phyloP scores from a whole-genome alignment of 371 early-diverging fungal genomes.

The Mucor mucedo region DNA sequence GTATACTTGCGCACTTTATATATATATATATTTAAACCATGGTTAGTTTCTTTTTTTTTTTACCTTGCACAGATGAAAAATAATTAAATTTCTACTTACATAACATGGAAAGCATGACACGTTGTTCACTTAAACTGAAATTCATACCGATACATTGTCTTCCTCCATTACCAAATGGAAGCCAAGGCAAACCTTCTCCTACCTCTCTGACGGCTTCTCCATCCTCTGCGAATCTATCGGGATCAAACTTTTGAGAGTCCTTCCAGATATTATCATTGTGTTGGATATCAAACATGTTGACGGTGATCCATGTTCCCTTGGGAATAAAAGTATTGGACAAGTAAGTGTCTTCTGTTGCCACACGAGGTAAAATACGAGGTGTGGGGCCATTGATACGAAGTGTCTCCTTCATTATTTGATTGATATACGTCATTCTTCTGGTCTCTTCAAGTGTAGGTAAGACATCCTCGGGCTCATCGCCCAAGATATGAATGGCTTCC shows the following conservation, averaged over 20 bases:
- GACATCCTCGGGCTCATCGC: constrained; percentile 42
- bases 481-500: constrained; percentile 56
- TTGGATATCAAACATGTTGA: constrained; percentile 43
- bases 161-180: constrained; percentile 41
- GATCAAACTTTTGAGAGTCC: constrained; percentile 7
- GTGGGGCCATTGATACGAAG: constrained; percentile 22
- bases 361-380: constrained; percentile 11
- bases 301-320: constrained; percentile 44
- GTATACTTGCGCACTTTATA: constrained; percentile 5
- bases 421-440: constrained; percentile 44
- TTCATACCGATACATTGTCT: constrained; percentile 51
- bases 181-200: constrained; percentile 28
- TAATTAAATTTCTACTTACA: constrained; percentile 21
- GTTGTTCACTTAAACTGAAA: constrained; percentile 52
- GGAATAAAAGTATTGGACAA: constrained; percentile 52
- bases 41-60: not conserved
- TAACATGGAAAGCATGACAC: constrained; percentile 49
- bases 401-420: constrained; percentile 31
- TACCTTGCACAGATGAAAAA: not conserved
- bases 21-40: not conserved
- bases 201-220: not conserved
- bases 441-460: constrained; percentile 51
- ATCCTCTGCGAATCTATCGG: constrained; percentile 16
- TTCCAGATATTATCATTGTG: constrained; percentile 39
- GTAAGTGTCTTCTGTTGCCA: constrained; percentile 41